These are phyloP conservation scores for Colletotrichum lentis DNA, from an alignment of 2,329 filamentous ascomycete genomes.

Conservation along the genomic window DNA sequence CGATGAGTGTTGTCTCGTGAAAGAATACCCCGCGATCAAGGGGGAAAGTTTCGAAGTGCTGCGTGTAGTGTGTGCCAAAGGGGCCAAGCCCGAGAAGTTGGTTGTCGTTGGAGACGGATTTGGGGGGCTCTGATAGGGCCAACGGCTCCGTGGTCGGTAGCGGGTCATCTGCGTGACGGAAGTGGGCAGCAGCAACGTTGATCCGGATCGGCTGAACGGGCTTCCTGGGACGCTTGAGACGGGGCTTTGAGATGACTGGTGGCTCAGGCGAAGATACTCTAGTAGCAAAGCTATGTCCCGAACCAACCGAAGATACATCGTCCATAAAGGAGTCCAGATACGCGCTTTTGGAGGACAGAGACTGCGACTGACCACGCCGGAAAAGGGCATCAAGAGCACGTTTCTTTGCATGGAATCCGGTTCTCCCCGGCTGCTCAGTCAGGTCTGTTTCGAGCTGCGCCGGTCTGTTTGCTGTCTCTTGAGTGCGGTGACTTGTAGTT, in stretches of 20 bases:
- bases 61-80: slow-evolving; percentile 68
- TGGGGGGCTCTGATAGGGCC: slow-evolving; percentile 29
- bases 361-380: slow-evolving; percentile 42
- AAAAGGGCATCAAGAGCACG: slow-evolving; percentile 64
- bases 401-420: slow-evolving; percentile 61
- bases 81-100: slow-evolving; percentile 59
- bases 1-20: slow-evolving; percentile 66
- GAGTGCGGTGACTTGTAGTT: slow-evolving; percentile 18
- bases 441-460: slow-evolving; percentile 65
- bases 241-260: not conserved
- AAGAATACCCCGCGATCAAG: slow-evolving; percentile 65
- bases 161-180: slow-evolving; percentile 62
- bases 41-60: slow-evolving; percentile 70
- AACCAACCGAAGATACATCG: slow-evolving; percentile 25
- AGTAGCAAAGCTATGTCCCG: slow-evolving; percentile 5
- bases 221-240: slow-evolving; percentile 53
- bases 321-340: slow-evolving; percentile 26
- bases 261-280: slow-evolving; percentile 15
- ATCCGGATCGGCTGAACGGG: slow-evolving; percentile 53
- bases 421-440: slow-evolving; percentile 45
- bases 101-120: slow-evolving; percentile 5
- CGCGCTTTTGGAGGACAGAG: slow-evolving; percentile 26
- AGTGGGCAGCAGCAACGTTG: slow-evolving; percentile 62
- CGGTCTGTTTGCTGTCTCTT: slow-evolving; percentile 47
- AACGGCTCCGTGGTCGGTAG: slow-evolving; percentile 44